phyloP scores from a whole-genome alignment of 2,329 filamentous ascomycete species.

The Cladophialophora chaetospira region DNA sequence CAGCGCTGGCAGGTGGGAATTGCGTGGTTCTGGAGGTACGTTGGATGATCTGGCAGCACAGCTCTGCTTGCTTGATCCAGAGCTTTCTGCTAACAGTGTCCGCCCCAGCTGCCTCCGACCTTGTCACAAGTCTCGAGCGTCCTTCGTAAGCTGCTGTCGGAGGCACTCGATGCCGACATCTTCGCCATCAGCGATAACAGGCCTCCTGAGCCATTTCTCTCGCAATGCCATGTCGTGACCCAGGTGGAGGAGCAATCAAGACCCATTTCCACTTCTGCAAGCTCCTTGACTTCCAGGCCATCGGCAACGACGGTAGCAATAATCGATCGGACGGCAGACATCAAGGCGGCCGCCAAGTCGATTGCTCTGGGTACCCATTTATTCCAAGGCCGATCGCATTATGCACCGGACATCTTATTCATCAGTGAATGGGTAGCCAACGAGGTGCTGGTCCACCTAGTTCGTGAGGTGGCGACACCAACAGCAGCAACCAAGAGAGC shows the following conservation, averaged over 20 bases:
- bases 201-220: conserved; percentile 33
- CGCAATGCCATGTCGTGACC: conserved; percentile 40
- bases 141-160: conserved; percentile 39
- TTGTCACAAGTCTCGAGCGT: conserved; percentile 11
- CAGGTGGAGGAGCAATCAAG: conserved; percentile 18
- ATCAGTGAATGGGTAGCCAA: conserved; percentile 63
- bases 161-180: conserved; percentile 51
- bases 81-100: conserved; percentile 23
- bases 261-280: background rate
- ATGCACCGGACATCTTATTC: conserved; percentile 63
- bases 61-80: background rate
- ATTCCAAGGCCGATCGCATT: conserved; percentile 60
- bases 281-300: conserved; percentile 40
- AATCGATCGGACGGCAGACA: conserved; percentile 62
- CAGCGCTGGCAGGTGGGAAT: conserved; percentile 43
- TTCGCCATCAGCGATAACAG: conserved; percentile 47
- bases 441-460: conserved; percentile 9
- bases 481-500: background rate
- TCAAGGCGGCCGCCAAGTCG: conserved; percentile 55
- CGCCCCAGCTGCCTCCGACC: conserved; percentile 13
- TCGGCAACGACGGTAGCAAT: conserved; percentile 53
- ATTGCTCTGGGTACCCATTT: conserved; percentile 58
- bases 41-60: background rate
- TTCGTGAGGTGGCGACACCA: conserved; percentile 8
- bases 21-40: conserved; percentile 41